These are phyloP conservation scores for Torulaspora maleeae DNA, from an alignment of 805 yeast species.

Conservation along the genomic window DNA sequence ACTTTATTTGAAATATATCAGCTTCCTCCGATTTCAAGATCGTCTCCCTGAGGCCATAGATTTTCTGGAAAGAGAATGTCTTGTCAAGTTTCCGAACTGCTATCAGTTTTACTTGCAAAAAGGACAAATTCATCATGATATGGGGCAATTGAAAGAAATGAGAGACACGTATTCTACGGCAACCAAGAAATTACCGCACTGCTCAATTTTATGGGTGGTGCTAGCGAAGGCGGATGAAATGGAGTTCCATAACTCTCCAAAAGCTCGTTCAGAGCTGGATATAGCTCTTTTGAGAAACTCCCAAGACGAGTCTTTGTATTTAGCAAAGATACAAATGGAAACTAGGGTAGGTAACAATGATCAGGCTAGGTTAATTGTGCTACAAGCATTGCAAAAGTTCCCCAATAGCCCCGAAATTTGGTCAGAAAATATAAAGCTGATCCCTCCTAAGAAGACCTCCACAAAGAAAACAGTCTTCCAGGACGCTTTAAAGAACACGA, in stretches of 20 bases:
- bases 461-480: conserved; percentile 54
- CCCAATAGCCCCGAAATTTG: conserved; percentile 62
- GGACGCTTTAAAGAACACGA: conserved; percentile 66
- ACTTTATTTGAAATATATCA: conserved; percentile 59
- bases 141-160: conserved; percentile 38
- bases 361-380: conserved; percentile 51
- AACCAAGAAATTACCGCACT: conserved; percentile 43
- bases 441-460: conserved; percentile 39
- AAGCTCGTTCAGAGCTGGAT: conserved; percentile 72
- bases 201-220: conserved; percentile 50
- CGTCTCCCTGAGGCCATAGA: conserved; percentile 38
- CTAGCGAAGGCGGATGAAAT: conserved; percentile 46
- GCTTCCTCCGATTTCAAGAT: conserved; percentile 43
- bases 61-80: conserved; percentile 42
- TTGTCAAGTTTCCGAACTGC: conserved; percentile 45
- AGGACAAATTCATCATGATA: conserved; percentile 48
- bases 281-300: conserved; percentile 54
- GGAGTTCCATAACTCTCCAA: conserved; percentile 40
- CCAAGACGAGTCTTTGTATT: conserved; percentile 49
- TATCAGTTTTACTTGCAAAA: conserved; percentile 57
- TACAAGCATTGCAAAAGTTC: conserved; percentile 53
- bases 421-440: conserved; percentile 50
- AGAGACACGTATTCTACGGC: conserved; percentile 48
- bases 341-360: conserved; percentile 41
- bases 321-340: conserved; percentile 58